phyloP scores from a whole-genome alignment of 2,329 filamentous ascomycete species.

The Nannizziopsis arthrosporioides region DNA sequence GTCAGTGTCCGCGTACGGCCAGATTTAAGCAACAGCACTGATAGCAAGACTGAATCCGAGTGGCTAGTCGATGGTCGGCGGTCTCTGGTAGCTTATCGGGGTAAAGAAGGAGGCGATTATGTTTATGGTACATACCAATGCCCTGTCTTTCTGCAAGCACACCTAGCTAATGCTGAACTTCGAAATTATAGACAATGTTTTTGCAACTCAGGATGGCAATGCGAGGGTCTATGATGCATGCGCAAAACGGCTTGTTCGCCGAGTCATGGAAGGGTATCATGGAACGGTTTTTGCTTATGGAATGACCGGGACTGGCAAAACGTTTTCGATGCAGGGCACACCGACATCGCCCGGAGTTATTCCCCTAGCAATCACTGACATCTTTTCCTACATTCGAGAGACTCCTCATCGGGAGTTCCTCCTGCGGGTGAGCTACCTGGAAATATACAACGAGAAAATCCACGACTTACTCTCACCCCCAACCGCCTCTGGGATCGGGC shows the following conservation, averaged over 20 bases:
- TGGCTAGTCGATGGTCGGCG: conserved; percentile 85
- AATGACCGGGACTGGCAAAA: conserved; percentile 98
- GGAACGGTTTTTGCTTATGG: conserved; percentile 97
- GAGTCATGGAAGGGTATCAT: conserved; percentile 98
- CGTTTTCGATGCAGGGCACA: conserved; percentile 98
- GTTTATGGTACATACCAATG: conserved; percentile 55
- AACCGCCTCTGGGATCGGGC: conserved; percentile 44
- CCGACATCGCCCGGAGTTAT: conserved; percentile 93
- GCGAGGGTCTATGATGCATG: conserved; percentile 86
- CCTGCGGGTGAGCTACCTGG: conserved; percentile 89
- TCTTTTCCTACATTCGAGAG: conserved; percentile 97
- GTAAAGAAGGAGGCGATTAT: conserved; percentile 86
- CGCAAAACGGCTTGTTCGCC: conserved; percentile 83
- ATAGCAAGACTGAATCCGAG: conserved; percentile 58
- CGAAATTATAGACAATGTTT: conserved; percentile 71
- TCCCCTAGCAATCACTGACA: conserved; percentile 91
- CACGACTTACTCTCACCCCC: conserved; percentile 80
- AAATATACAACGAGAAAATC: conserved; percentile 98
- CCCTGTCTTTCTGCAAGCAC: neutral
- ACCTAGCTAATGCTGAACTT: neutral
- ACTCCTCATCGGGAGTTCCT: conserved; percentile 90
- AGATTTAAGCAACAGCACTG: conserved; percentile 55
- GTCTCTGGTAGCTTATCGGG: conserved; percentile 69
- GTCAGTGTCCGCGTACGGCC: conserved; percentile 91
- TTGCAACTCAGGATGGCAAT: conserved; percentile 87